Base-by-base conservation (phyloP, 805 yeast species). In the Candida lessepsii region DNA sequence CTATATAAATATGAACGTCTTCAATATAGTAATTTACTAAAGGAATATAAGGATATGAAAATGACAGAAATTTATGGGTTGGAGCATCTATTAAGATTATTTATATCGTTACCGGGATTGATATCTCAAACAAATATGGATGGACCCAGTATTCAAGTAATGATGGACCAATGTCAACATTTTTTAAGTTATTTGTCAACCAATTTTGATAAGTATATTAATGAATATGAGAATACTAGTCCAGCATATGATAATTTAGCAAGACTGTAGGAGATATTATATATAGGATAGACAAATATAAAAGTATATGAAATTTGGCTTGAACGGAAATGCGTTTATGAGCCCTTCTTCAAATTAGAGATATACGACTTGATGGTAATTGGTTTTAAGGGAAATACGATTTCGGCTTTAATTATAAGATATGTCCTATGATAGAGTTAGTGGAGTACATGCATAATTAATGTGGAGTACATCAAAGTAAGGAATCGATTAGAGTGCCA, bases 61-160 rank as follows among this genome's bases (percentile, higher is more conserved):
- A 60, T 60, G 36, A 57, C 56, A 37, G 60, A 62, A 10, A 57
- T 83, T 0, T 91, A 90, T 53, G 96, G 96, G 0, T 72, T 83
- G 1, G 90, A 86, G 51, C 97, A 90, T 60, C 64, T 93, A 26
- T 62, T 91, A 44, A 70, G 99, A 48, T 62, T 91, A 41, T 68
- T 89, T 48, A 83, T 86, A 11, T 70, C 86, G 1, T 62, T 93
- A 31, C 98, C 99, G 0, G 93, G 88, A 9, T 64, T 89, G n/a
- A 73, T 90, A 39, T 75, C 87, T 0, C 82, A 81, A 47, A 80
- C 96, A 1, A 65, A 80, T 7, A 85, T 89, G 89, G 96, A 89
- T 52, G 70, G 75, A n/a, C 82, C 80, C 42, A 79, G 89, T 39
- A 64, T 83, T 4, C 69, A 67, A 5, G 73, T 74, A 13, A 59